phyloP scores from a whole-genome alignment of 805 yeast genomes.

The Hanseniaspora taiwanica region DNA sequence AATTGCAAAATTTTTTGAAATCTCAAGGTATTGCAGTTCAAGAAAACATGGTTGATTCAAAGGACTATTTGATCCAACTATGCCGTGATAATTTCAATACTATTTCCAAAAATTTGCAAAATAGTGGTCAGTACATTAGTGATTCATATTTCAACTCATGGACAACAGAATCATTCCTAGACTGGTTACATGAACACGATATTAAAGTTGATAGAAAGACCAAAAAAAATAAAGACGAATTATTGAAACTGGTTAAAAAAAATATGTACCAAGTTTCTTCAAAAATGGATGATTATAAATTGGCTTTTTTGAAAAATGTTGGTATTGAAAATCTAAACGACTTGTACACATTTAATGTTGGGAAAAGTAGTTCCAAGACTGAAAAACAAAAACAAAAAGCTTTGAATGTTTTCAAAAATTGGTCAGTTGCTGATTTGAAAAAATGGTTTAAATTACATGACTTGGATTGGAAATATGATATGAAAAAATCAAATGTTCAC shows the following conservation, averaged over 20 bases:
- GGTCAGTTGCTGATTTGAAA: constrained; percentile 41
- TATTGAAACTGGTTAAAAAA: constrained; percentile 33
- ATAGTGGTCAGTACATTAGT: constrained; percentile 36
- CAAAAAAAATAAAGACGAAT: constrained; percentile 31
- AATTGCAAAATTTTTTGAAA: constrained; percentile 23
- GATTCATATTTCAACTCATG: constrained; percentile 41
- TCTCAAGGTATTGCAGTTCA: constrained; percentile 20
- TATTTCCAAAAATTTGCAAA: constrained; percentile 25
- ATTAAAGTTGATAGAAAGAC: constrained; percentile 22
- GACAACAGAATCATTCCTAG: constrained; percentile 34
- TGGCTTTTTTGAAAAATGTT: constrained; percentile 28
- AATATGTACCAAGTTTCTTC: constrained; percentile 32
- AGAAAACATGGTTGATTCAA: constrained; percentile 13
- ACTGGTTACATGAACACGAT: constrained; percentile 36
- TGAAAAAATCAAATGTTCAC: constrained; percentile 19
- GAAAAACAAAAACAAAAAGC: constrained; percentile 13
- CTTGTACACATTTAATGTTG: too few relatives aligned
- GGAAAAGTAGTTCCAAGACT: too few relatives aligned
- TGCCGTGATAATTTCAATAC: constrained; percentile 30
- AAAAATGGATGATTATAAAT: constrained; percentile 27
- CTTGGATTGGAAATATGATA: constrained; percentile 23
- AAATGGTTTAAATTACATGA: constrained; percentile 41
- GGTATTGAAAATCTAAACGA: too few relatives aligned
- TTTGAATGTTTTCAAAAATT: constrained; percentile 34
- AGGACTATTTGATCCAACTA: constrained; percentile 29